Base-by-base conservation (phyloP, 139 green algal genomes). In the Yamagishiella unicocca region DNA sequence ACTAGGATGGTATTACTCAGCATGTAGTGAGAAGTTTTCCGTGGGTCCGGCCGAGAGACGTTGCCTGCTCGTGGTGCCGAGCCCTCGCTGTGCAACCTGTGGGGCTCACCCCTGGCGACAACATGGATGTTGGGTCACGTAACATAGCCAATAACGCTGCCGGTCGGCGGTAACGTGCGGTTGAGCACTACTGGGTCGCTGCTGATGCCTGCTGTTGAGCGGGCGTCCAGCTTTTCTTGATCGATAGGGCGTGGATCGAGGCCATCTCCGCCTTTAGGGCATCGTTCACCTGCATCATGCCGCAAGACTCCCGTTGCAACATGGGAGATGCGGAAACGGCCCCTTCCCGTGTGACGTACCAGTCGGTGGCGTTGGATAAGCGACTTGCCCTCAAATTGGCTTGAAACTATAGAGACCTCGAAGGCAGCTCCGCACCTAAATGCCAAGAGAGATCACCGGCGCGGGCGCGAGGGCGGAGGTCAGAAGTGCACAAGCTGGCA, bases 241-340 rank as follows among this genome's bases (percentile, higher is more conserved):
- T 97, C 2, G 87, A 94, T 10, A 97, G 82, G 1, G 95, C 95
- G 86, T 97, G 95, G 64, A 97, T 96, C 27, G 85, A 22, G 9
- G 88, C 67, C 91, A 97, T 94, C 62, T 96, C 92, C 6, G 87
- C 91, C 38, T 90, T 88, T 19, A 98, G 68, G 0, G 93, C 94
- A 27, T 91, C 87, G 67, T 97, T 94, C 2, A 97, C 82, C 91
- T 95, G 86, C 64, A 85, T n/a, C n/a, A n/a, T n/a, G n/a, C n/a
- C n/a, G n/a, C n/a, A n/a, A n/a, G n/a, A n/a, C n/a, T n/a, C n/a
- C n/a, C n/a, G n/a, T n/a, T n/a, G n/a, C n/a, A n/a, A n/a, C n/a
- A n/a, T n/a, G n/a, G n/a, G n/a, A n/a, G n/a, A n/a, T 21, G 45
- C 45, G 42, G 12, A 55, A 25, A 73, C 5, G 21, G 55, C 42